Conservation (phyloP, 768 basidiomycete genomes). For the Mrakia blollopis region DNA sequence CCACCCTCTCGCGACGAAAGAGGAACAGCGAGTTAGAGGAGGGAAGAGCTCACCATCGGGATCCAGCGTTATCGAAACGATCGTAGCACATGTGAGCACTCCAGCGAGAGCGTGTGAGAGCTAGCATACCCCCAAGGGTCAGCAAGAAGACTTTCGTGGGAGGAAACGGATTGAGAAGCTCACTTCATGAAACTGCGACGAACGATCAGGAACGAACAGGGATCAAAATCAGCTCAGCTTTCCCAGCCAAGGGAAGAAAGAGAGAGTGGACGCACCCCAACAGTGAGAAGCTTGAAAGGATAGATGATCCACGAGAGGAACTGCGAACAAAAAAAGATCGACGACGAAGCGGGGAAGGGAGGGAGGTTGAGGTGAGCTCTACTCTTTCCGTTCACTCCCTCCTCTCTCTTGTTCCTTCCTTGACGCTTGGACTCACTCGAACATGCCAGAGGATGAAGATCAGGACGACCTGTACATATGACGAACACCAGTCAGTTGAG, state of each 20-base stretch:
- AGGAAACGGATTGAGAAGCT: constrained; percentile 4
- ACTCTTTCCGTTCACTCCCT: not conserved
- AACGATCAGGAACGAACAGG: constrained; percentile 22
- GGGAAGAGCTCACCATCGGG: constrained; percentile 54
- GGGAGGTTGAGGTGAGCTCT: not conserved
- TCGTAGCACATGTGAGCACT: constrained; percentile 75
- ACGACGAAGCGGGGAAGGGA: not conserved
- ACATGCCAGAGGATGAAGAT: constrained; percentile 24
- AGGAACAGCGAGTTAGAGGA: not conserved
- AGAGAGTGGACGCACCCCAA: constrained; percentile 34
- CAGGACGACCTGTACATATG: not conserved
- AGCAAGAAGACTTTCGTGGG: not conserved
- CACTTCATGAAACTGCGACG: constrained; percentile 32
- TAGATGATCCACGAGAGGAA: constrained; percentile 38
- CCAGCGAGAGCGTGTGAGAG: constrained; percentile 83
- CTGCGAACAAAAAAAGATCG: not conserved
- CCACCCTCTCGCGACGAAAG: not conserved
- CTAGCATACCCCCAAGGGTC: constrained; percentile 36
- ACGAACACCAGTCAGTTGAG: not conserved
- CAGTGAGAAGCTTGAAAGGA: constrained; percentile 42
- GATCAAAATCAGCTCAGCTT: not conserved
- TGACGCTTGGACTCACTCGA: not conserved
- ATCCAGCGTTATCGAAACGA: constrained; percentile 79
- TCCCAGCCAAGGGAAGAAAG: not conserved
- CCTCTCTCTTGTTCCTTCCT: not conserved